Evolutionary conservation across 2,329 filamentous ascomycete species (phyloP).

Genomic region (Chrysoporthe austroafricana): DNA sequence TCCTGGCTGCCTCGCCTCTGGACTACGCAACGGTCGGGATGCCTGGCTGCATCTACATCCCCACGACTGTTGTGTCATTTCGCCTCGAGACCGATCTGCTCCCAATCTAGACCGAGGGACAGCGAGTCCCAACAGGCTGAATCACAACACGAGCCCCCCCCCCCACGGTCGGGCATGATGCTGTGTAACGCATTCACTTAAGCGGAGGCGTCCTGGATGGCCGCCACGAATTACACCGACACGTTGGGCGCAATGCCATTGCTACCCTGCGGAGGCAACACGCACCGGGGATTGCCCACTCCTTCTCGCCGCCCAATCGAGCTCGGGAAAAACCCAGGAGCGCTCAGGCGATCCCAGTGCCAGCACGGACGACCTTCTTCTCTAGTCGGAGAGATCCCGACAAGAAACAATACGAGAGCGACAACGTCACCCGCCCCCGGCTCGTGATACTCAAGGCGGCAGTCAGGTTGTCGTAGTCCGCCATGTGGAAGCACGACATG

Average conservation of each 20-base stretch:
- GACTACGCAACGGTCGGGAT: too few species aligned
- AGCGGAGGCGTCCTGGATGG: neutral
- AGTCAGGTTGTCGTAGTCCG: neutral
- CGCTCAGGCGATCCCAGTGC: neutral
- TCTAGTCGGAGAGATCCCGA: neutral
- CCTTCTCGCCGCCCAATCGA: neutral
- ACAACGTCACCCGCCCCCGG: neutral
- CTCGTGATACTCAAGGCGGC: neutral
- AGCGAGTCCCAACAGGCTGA: neutral
- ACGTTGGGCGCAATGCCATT: neutral
- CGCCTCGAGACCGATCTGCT: too few species aligned
- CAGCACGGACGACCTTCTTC: neutral
- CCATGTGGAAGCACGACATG: neutral
- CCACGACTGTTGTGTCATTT: too few species aligned
- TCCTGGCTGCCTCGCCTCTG: too few species aligned
- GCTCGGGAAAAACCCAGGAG: neutral
- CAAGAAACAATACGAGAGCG: neutral
- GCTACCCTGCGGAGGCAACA: neutral
- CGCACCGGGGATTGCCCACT: neutral
- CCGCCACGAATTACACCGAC: slow-evolving; percentile 2
- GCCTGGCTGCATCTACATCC: too few species aligned
- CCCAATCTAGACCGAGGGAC: neutral
- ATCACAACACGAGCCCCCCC: neutral
- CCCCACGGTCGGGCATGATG: slow-evolving; percentile 5
- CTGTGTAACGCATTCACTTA: slow-evolving; percentile 16